Conservation (phyloP, 805 yeast genomes). For the Candida sanyiensis region DNA sequence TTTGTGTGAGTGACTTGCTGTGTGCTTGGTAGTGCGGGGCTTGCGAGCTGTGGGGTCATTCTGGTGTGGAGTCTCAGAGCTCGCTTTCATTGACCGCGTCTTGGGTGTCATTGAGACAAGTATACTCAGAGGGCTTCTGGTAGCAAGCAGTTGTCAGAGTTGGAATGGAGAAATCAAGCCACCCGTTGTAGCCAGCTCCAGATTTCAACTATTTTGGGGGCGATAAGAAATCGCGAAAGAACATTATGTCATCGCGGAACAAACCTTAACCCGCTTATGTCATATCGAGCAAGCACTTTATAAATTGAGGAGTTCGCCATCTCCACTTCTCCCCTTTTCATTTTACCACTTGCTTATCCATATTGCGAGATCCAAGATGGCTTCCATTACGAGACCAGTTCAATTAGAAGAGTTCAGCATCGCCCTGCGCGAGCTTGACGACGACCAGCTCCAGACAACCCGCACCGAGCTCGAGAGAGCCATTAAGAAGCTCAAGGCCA, state of each 20-base stretch:
- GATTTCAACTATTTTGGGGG: no score
- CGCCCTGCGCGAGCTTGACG: constrained; percentile 50
- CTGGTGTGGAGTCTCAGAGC: background rate
- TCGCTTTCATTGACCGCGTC: background rate
- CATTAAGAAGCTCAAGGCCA: constrained; percentile 41
- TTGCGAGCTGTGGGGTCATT: background rate
- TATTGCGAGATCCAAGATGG: constrained; percentile 15
- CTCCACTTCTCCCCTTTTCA: no score
- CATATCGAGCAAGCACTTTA: no score
- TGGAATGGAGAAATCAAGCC: no score
- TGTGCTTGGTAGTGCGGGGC: background rate
- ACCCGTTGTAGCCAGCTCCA: no score
- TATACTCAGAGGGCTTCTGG: background rate
- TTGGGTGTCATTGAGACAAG: constrained; percentile 8
- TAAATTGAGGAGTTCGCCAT: no score
- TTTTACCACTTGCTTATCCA: no score
- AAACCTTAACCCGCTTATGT: no score
- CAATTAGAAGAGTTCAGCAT: constrained; percentile 42
- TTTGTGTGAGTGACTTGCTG: no score
- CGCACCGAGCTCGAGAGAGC: constrained; percentile 35
- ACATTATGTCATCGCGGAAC: no score
- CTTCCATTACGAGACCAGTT: constrained; percentile 32
- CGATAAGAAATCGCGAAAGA: no score
- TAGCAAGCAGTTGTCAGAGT: background rate
- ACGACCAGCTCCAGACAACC: constrained; percentile 34